Percentiles rank a stretch among this genome's conserved stretches.
Evolutionary conservation across 768 basidiomycete species (phyloP).

Genomic region (Leccinellum albellum): DNA sequence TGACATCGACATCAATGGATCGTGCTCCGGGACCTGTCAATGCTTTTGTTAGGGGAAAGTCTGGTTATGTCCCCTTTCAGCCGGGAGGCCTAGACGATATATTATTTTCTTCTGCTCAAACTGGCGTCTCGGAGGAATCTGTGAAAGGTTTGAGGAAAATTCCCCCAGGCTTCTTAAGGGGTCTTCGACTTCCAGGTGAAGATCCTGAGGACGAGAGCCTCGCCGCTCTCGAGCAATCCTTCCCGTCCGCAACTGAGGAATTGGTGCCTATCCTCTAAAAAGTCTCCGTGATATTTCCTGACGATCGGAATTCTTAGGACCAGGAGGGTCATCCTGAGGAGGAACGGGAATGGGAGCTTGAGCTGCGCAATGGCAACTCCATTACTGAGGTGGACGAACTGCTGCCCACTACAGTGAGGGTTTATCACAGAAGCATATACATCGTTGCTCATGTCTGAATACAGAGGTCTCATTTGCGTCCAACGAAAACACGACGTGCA

Average conservation of each 20-base stretch:
- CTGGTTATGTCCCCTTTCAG: constrained; percentile 88
- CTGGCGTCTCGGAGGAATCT: constrained; percentile 37
- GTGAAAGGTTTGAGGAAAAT: constrained; percentile 53
- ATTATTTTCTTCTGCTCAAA: constrained; percentile 30
- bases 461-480: constrained; percentile 58
- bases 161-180: constrained; percentile 81
- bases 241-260: constrained; percentile 8
- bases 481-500: constrained; percentile 41
- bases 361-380: constrained; percentile 14
- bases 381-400: constrained; percentile 71
- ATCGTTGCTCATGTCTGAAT: constrained; percentile 6
- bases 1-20: constrained; percentile 81
- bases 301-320: constrained; percentile 21
- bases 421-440: neutral
- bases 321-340: constrained; percentile 17
- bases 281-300: constrained; percentile 18
- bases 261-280: constrained; percentile 10
- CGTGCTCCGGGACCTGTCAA: constrained; percentile 76
- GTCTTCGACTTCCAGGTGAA: constrained; percentile 67
- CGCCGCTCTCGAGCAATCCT: constrained; percentile 24
- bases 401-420: constrained; percentile 55
- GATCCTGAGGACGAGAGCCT: constrained; percentile 46
- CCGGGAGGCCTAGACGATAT: constrained; percentile 88
- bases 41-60: constrained; percentile 91
- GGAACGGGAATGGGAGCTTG: constrained; percentile 22